Conservation (phyloP, 73 alveolate species). For the Tetrahymena thermophila region DNA sequence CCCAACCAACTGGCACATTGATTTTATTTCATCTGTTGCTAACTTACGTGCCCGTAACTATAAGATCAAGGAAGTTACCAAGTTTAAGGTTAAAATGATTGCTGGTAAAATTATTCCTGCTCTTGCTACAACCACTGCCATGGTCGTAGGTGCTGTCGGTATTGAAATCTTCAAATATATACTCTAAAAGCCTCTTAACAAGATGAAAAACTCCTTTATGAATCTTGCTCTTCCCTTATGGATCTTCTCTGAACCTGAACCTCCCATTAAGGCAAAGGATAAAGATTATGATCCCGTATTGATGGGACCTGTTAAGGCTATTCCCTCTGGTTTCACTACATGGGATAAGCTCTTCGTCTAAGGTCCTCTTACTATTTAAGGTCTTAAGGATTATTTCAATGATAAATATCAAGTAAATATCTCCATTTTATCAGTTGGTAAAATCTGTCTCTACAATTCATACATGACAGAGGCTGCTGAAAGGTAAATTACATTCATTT, state of each 20-base stretch:
- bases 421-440: conserved; percentile 58
- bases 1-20: conserved; percentile 96
- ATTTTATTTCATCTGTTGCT: conserved; percentile 96
- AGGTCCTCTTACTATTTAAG: conserved; percentile 66
- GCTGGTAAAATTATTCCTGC: conserved; percentile 99
- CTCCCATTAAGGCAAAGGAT: conserved; percentile 71
- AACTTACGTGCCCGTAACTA: conserved; percentile 91
- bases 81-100: conserved; percentile 49
- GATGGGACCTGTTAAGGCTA: conserved; percentile 73
- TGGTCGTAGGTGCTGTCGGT: conserved; percentile 93
- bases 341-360: conserved; percentile 83
- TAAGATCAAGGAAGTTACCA: conserved; percentile 17
- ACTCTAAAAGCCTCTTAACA: conserved; percentile 51
- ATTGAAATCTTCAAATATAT: conserved; percentile 59
- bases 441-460: conserved; percentile 54
- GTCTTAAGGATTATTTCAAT: conserved; percentile 63
- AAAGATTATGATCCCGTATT: conserved; percentile 68
- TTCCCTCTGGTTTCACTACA: conserved; percentile 82
- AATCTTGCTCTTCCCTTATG: conserved; percentile 83
- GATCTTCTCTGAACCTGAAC: conserved; percentile 73
- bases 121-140: conserved; percentile 99
- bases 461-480: conserved; percentile 54
- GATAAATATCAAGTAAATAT: conserved; percentile 56
- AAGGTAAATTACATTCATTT: conserved; percentile 5
- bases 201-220: conserved; percentile 82